Evolutionary conservation across 2,329 filamentous ascomycete species (phyloP).

Genomic region (Pseudogymnoascus sp.): DNA sequence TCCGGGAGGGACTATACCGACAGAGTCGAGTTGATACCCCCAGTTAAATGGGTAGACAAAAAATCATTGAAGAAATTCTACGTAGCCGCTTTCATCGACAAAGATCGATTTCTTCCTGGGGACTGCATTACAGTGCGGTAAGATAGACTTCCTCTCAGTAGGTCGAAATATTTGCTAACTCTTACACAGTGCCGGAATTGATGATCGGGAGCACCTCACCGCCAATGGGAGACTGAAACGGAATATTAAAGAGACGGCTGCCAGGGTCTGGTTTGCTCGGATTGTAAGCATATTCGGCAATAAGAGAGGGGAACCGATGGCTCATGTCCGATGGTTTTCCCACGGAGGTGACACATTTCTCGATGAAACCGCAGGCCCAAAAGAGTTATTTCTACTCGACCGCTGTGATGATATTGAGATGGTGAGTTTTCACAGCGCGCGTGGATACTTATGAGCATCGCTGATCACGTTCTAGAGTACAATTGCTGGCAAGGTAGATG

Average conservation of each 20-base stretch:
- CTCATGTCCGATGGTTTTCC: conserved; percentile 16
- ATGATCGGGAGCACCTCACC: not conserved
- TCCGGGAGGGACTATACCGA: not conserved
- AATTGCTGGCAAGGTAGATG: conserved; percentile 15
- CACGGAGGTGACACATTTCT: conserved; percentile 14
- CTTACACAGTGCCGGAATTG: not conserved
- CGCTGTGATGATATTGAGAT: conserved; percentile 12
- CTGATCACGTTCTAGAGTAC: not conserved
- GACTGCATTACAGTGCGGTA: conserved; percentile 1
- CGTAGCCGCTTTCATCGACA: not conserved
- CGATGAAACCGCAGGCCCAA: conserved; percentile 11
- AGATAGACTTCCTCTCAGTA: not conserved
- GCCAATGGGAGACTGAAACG: not conserved
- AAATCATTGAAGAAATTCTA: not conserved
- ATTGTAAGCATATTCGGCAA: conserved; percentile 11
- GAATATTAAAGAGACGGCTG: not conserved
- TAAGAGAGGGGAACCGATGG: not conserved
- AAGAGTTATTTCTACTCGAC: conserved; percentile 15
- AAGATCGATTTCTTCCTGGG: not conserved
- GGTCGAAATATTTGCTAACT: not conserved
- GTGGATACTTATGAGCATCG: too few relatives aligned
- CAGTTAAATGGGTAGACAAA: conserved; percentile 1
- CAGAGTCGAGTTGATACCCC: not conserved
- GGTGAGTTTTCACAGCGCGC: not conserved
- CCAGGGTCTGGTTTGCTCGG: conserved; percentile 10